Conservation (phyloP, 1,284 basidiomycete genomes). For the Cryptococcus deneoformans region DNA sequence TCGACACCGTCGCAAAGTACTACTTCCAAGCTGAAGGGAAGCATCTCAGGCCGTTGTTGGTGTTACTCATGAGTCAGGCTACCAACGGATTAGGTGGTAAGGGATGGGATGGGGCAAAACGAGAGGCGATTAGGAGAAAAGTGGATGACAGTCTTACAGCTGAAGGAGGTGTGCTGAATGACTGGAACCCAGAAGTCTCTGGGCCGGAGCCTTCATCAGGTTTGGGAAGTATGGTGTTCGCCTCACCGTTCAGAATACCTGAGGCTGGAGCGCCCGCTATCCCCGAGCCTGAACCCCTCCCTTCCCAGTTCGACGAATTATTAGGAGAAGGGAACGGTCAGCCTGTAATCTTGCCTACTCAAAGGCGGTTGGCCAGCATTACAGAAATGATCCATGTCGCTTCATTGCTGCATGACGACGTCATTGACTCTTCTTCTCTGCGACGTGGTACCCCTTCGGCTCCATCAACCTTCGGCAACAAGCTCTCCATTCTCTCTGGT, state of each 20-base stretch:
- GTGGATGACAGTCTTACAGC: slow-evolving; percentile 46
- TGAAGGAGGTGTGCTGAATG: slow-evolving; percentile 47
- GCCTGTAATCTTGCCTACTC: slow-evolving; percentile 67
- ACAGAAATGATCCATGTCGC: slow-evolving; percentile 99
- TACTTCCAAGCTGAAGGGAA: slow-evolving; percentile 83
- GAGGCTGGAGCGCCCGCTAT: background rate
- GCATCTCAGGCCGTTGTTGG: slow-evolving; percentile 85
- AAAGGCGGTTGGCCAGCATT: slow-evolving; percentile 90
- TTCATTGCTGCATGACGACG: slow-evolving; percentile 91
- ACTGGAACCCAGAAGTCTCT: slow-evolving; percentile 50
- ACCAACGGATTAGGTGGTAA: slow-evolving; percentile 70
- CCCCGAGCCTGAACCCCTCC: slow-evolving; percentile 2
- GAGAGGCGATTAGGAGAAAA: slow-evolving; percentile 19
- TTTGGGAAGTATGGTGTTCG: slow-evolving; percentile 30
- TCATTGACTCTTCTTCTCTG: slow-evolving; percentile 80
- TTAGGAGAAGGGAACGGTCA: slow-evolving; percentile 8
- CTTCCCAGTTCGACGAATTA: slow-evolving; percentile 12
- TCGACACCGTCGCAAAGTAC: slow-evolving; percentile 86
- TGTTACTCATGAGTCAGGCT: slow-evolving; percentile 85
- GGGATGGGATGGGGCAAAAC: slow-evolving; percentile 29
- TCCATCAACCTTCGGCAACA: slow-evolving; percentile 90
- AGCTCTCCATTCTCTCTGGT: slow-evolving; percentile 88
- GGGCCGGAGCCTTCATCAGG: slow-evolving; percentile 28
- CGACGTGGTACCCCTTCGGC: slow-evolving; percentile 80
- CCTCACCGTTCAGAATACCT: slow-evolving; percentile 41